Evolutionary conservation across 352 stramenopile genomes (phyloP), one percentile per base, ranked within the genome.

Genomic region (Phytophthora boehmeriae): DNA sequence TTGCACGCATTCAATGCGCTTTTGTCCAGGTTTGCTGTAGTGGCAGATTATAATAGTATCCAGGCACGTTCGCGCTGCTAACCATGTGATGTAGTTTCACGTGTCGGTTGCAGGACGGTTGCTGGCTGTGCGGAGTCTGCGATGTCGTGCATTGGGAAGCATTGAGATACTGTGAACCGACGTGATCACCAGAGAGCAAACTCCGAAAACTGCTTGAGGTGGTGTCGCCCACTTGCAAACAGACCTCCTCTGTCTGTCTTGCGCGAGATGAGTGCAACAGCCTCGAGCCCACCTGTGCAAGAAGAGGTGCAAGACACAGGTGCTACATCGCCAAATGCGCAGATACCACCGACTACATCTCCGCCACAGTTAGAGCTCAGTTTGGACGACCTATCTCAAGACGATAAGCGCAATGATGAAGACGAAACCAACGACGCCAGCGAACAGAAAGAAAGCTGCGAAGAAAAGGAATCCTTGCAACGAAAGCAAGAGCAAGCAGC

Each of bases 301-400:
- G 62, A 70, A 5, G 16, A 54, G 49, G 50, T 11, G 22, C 38
- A 49, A 22, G 52, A 63, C 28, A 48, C 45, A 38, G 32, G 44
- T 3, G 44, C 62, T 27, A 27, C 55, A 34, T 36, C 61, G 39
- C 34, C 55, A 20, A 25, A 19, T 14, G 44, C 42, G 35, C 55
- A 49, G n/a, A 27, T 47, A 9, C 28, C 52, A 28, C 39, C 11
- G 11, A 36, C 43, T 14, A 20, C 54, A 23, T 50, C 47, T 8
- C 52, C 54, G 5, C 16, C 54, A 8, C 39, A 59, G 27, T 76
- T 76, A 43, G 58, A 66, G 49, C 60, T 88, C 16, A 78, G 68
- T 60, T 57, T 88, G 25, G 73, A 80, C 46, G 73, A 88, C 45
- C 66, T 88, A 51, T 75, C 75, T 25, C 63, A 50, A 36, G 62